Conservation (phyloP, 768 basidiomycete species). For the Leccinum obscurum region DNA sequence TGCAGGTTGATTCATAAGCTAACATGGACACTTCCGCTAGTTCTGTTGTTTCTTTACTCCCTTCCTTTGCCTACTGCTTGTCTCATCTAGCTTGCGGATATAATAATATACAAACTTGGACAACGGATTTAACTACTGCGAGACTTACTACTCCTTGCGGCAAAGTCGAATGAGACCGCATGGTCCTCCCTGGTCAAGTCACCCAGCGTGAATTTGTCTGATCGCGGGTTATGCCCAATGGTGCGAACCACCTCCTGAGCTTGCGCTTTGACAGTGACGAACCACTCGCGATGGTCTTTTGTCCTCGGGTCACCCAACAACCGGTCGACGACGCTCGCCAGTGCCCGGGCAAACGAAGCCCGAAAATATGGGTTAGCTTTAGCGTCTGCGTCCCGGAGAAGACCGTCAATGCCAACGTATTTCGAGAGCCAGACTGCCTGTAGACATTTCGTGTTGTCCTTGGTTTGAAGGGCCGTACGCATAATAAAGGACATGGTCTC, state of each 20-base stretch:
- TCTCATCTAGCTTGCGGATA: constrained; percentile 13
- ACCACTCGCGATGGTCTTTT: constrained; percentile 16
- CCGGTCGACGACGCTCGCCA: constrained; percentile 42
- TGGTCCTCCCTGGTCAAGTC: constrained; percentile 27
- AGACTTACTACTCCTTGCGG: constrained; percentile 28
- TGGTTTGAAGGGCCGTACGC: constrained; percentile 55
- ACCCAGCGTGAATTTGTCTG: constrained; percentile 29
- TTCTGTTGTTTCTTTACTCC: background rate
- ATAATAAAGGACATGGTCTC: constrained; percentile 58
- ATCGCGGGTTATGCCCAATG: constrained; percentile 13
- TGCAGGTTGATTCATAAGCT: background rate
- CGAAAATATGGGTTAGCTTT: constrained; percentile 39
- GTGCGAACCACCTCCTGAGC: constrained; percentile 19
- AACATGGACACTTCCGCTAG: constrained; percentile 10
- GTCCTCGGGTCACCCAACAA: constrained; percentile 28
- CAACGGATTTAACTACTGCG: constrained; percentile 17
- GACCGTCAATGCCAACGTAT: constrained; percentile 41
- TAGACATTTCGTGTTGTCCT: constrained; percentile 50
- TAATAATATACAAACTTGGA: constrained; percentile 1
- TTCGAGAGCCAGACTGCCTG: constrained; percentile 62
- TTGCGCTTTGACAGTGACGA: constrained; percentile 20
- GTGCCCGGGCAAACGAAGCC: constrained; percentile 48
- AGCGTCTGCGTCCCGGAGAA: constrained; percentile 31
- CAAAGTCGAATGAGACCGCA: constrained; percentile 32
- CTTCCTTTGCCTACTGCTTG: background rate